Conservation (phyloP, 2,329 filamentous ascomycete genomes). For the Ceratocystis alfenasii region DNA sequence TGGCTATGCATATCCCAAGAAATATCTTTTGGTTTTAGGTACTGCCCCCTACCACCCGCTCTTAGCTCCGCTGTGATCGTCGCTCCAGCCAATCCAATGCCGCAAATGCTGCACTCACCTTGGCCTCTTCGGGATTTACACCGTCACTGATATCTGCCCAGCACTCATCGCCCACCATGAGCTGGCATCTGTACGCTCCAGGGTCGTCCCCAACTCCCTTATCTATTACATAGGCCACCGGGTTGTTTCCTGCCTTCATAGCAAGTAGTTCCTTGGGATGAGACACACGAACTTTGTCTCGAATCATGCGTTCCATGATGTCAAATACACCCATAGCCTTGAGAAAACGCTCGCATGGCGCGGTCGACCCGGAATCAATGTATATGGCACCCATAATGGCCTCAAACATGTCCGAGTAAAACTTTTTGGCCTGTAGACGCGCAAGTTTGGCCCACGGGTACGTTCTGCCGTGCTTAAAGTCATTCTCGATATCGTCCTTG, state of each 20-base stretch:
- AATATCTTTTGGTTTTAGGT: no score
- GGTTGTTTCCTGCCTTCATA: not conserved
- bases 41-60: not conserved
- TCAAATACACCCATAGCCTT: slow-evolving; percentile 52
- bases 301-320: slow-evolving; percentile 50
- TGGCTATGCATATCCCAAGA: no score
- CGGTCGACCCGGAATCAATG: slow-evolving; percentile 59
- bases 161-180: slow-evolving; percentile 38
- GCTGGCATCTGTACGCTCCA: slow-evolving; percentile 43
- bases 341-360: slow-evolving; percentile 46
- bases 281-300: slow-evolving; percentile 43
- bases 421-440: slow-evolving; percentile 56
- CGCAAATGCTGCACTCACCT: slow-evolving; percentile 40
- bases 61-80: not conserved
- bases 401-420: slow-evolving; percentile 76
- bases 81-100: not conserved
- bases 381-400: slow-evolving; percentile 70
- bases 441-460: slow-evolving; percentile 72
- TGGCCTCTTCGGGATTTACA: slow-evolving; percentile 40
- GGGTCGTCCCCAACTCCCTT: slow-evolving; percentile 41
- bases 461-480: slow-evolving; percentile 37
- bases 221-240: slow-evolving; percentile 44
- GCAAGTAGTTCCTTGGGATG: slow-evolving; percentile 48
- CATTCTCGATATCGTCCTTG: slow-evolving; percentile 37
- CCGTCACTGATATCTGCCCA: slow-evolving; percentile 38